Evolutionary conservation across 768 basidiomycete genomes (phyloP).

Genomic region (Infundibulicybe gibba): DNA sequence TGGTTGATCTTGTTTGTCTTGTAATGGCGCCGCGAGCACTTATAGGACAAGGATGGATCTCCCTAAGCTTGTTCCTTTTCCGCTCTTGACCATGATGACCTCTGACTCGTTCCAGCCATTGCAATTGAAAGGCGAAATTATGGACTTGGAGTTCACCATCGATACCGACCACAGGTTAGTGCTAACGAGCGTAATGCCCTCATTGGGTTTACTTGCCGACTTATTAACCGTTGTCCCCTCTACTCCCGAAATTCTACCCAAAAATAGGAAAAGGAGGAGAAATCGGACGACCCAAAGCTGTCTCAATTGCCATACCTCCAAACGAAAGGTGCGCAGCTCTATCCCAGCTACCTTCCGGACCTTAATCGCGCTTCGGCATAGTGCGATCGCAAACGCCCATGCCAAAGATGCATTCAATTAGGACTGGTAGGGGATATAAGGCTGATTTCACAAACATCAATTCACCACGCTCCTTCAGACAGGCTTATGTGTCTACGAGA

Average conservation of each 20-base stretch:
- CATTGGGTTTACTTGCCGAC: conserved; percentile 37
- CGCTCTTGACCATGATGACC: conserved; percentile 49
- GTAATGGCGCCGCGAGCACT: conserved; percentile 60
- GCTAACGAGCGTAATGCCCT: conserved; percentile 12
- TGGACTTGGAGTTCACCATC: conserved; percentile 72
- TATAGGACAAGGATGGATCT: conserved; percentile 44
- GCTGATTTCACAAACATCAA: not conserved
- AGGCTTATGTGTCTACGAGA: conserved; percentile 92
- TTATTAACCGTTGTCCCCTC: conserved; percentile 46
- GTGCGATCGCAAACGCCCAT: conserved; percentile 92
- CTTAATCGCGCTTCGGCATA: conserved; percentile 23
- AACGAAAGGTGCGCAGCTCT: conserved; percentile 67
- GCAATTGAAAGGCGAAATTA: conserved; percentile 72
- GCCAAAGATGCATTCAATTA: conserved; percentile 86
- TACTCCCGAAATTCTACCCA: conserved; percentile 39
- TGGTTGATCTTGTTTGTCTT: conserved; percentile 40
- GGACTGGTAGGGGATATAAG: conserved; percentile 55
- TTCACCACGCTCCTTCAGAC: conserved; percentile 45
- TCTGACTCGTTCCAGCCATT: conserved; percentile 51
- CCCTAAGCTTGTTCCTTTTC: conserved; percentile 45
- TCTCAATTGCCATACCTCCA: conserved; percentile 90
- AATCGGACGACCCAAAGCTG: conserved; percentile 92
- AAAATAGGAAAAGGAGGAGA: conserved; percentile 76
- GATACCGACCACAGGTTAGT: conserved; percentile 66
- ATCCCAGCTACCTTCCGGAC: not conserved